Base-by-base conservation (phyloP, 2,329 filamentous ascomycete species). In the Capronia americana region DNA sequence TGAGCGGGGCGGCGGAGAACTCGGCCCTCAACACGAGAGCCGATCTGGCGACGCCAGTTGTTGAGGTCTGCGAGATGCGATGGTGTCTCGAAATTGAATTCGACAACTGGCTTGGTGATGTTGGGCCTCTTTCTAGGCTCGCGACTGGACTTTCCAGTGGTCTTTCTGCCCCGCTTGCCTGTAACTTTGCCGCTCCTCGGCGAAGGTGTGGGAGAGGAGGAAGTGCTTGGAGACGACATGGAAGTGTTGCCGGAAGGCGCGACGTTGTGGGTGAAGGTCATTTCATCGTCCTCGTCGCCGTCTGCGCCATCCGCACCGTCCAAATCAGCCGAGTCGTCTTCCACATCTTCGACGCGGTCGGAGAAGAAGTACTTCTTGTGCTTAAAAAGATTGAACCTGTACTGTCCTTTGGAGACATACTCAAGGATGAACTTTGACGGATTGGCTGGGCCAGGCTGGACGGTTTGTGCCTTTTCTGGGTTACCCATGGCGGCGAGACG, bases 21-120 rank as follows among this genome's bases (percentile, higher is more conserved):
- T 2, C 24, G 8, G 41, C 38, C 60, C 1, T 8, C 26, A 11
- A 41, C 17, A 17, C 63, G 55, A 17, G 44, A 41, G 44, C 38
- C 51, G n/a, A 30, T 41, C 50, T 67, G 65, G 11, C 50, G 55
- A 17, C 65, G 44, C 34, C 41, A 67, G 8, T 20, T 30, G 54
- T 65, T 67, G 8, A 67, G 38, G 12, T 58, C 46, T 11, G 23
- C n/a, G 0, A 67, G 38, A n/a, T 65, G 55, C 5, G 20, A 20
- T 11, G 34, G 24, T 23, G 57, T 54, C 7, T 53, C 24, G 50
- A 38, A 67, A 46, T 65, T 54, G 12, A 61, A 55, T 12, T 55
- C 44, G 28, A 55, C 54, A 1, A 56, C 54, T 38, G 1, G 30
- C 11, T 53, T 28, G 11, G 30, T 38, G 23, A 17, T 48, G 14